Percentiles rank a stretch among this genome's conserved stretches.
phyloP scores from a whole-genome alignment of 805 yeast species.

The Metschnikowia peoriensis region DNA sequence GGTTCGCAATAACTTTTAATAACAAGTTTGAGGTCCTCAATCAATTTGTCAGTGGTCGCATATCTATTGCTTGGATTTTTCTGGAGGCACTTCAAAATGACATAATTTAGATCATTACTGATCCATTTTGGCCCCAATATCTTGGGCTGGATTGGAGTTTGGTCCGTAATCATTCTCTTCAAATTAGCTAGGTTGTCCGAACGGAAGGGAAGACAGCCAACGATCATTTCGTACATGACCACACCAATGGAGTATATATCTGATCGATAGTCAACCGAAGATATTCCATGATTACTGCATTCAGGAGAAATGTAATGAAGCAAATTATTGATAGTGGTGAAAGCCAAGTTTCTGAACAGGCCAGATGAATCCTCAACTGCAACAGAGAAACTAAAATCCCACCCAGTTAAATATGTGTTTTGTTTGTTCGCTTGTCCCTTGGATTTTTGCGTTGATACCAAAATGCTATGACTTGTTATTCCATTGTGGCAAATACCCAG shows the following conservation, averaged over 20 bases:
- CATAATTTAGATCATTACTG: conserved; percentile 29
- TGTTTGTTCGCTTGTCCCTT: not conserved
- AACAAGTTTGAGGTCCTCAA: conserved; percentile 34
- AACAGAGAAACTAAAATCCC: conserved; percentile 48
- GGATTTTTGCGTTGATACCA: conserved; percentile 29
- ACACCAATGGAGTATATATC: conserved; percentile 52
- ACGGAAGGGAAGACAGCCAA: conserved; percentile 45
- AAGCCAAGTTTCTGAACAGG: conserved; percentile 42
- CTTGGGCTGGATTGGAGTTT: conserved; percentile 43
- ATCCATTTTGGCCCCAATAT: conserved; percentile 27
- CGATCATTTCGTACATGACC: conserved; percentile 47
- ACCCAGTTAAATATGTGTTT: conserved; percentile 41
- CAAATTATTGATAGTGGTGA: conserved; percentile 35
- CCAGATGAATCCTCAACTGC: conserved; percentile 41
- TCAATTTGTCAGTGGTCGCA: conserved; percentile 29
- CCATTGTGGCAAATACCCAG: conserved; percentile 49
- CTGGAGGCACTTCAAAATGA: conserved; percentile 43
- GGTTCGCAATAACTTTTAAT: conserved; percentile 19
- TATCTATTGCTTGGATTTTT: conserved; percentile 42
- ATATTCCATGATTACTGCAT: conserved; percentile 37
- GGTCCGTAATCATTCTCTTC: conserved; percentile 38
- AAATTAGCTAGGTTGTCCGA: conserved; percentile 39
- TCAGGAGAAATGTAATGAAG: conserved; percentile 53
- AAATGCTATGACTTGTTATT: conserved; percentile 37
- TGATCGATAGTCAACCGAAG: conserved; percentile 44